phyloP scores from a whole-genome alignment of 768 basidiomycete genomes.

The Lentinula edodes region DNA sequence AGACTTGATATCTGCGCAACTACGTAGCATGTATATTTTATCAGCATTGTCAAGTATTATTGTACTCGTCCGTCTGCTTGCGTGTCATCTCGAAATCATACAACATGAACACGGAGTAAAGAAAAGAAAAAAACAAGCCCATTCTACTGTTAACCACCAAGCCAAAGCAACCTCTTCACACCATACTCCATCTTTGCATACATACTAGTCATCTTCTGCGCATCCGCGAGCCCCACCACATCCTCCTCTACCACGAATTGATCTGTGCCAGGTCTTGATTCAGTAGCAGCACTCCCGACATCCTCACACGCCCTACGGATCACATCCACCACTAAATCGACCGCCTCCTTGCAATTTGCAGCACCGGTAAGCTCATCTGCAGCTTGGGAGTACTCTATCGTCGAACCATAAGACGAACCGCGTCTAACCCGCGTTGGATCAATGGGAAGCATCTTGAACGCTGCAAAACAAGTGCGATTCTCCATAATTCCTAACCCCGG shows the following conservation, averaged over 20 bases:
- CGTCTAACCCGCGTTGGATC: constrained; percentile 51
- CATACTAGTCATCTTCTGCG: constrained; percentile 77
- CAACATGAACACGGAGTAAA: too few relatives aligned
- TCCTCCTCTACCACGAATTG: constrained; percentile 60
- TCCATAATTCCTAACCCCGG: neutral
- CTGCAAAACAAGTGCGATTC: constrained; percentile 47
- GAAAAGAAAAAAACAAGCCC: too few relatives aligned
- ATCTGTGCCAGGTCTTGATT: constrained; percentile 15
- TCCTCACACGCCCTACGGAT: constrained; percentile 66
- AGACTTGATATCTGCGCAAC: too few relatives aligned
- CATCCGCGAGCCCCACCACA: constrained; percentile 83
- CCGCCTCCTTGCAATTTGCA: constrained; percentile 70
- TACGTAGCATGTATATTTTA: too few relatives aligned
- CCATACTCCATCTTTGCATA: constrained; percentile 94
- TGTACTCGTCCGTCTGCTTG: too few relatives aligned
- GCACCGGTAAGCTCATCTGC: constrained; percentile 60
- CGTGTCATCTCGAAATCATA: too few relatives aligned
- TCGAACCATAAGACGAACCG: constrained; percentile 35
- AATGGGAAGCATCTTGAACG: constrained; percentile 78
- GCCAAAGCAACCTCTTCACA: constrained; percentile 84
- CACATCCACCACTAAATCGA: constrained; percentile 66
- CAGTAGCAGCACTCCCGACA: constrained; percentile 33
- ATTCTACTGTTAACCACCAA: constrained; percentile 49
- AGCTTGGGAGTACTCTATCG: constrained; percentile 38
- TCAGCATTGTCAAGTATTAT: too few relatives aligned